Evolutionary conservation across 345 rosid genomes (phyloP), one percentile per base, ranked within the genome.

Genomic region (Fremontodendron californicum): DNA sequence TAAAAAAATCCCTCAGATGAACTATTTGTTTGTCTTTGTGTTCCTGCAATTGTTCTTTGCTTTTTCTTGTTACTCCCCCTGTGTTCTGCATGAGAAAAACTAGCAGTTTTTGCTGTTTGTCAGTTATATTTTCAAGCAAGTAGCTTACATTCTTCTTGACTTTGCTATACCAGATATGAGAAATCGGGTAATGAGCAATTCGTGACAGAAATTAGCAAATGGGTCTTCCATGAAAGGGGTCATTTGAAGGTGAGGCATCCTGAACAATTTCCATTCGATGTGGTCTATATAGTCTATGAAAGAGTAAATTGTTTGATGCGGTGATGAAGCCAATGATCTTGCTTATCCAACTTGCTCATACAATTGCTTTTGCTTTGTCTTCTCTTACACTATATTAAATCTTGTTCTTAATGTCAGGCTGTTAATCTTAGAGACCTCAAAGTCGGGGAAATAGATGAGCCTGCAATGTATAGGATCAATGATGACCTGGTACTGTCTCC

Each of bases 211-310:
- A 81, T 91, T 78, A 85, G 92, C 84, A 88, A 90, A 83, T 90
- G 96, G 96, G 83, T 88, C 75, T 88, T 88, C 83, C 92, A 90
- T 79, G 96, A 90, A 86, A 87, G 93, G 77, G 91, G 93, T 61
- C 92, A 88, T 81, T 77, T 91, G 48, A 87, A 88, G 96, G 93
- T 85, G 78, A 80, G 82, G 11, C 48, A 42, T 79, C 39, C 55
- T 68, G 35, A 40, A 66, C 16, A 40, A 4, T 66, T 40, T 66
- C 31, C 49, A 74, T 76, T 66, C 16, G 45, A 21, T 60, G 40
- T 49, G 58, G 69, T 39, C 73, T 39, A 76, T 73, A 29, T 48
- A 43, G 29, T 15, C 43, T 74, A 42, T 51, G 3, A 40, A 58
- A 40, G 15, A 45, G 25, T 57, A 23, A 6, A 40, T 16, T 15